These are phyloP conservation scores for Artemisia princeps DNA, from an alignment of 140 eudicot species.

Conservation along the genomic window DNA sequence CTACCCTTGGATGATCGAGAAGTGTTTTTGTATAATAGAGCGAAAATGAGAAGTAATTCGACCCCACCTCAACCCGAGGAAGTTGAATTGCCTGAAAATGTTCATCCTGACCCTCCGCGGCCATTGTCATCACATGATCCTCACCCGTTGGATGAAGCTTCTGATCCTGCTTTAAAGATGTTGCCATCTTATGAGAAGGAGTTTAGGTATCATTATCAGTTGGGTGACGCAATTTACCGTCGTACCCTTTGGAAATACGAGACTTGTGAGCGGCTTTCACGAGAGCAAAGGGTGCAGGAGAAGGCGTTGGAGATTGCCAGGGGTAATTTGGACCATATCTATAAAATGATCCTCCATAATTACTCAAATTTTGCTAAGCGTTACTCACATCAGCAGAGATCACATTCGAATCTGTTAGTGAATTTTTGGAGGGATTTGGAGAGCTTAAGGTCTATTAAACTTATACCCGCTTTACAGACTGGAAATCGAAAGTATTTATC, in stretches of 20 bases:
- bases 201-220: conserved; percentile 74
- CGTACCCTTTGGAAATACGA: conserved; percentile 49
- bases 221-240: conserved; percentile 60
- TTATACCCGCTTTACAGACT: conserved; percentile 62
- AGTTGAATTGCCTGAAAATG: conserved; percentile 39
- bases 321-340: conserved; percentile 77
- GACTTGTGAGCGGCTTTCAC: conserved; percentile 46
- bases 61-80: conserved; percentile 54
- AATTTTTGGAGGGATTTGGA: conserved; percentile 71
- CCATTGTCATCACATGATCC: conserved; percentile 51
- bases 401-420: conserved; percentile 56
- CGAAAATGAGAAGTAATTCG: conserved; percentile 71
- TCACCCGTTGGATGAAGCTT: conserved; percentile 79
- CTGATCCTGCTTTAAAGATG: conserved; percentile 86
- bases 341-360: conserved; percentile 61
- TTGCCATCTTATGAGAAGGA: conserved; percentile 81
- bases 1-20: conserved; percentile 83
- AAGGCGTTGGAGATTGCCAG: conserved; percentile 88
- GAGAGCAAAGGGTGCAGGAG: conserved; percentile 87
- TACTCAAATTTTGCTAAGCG: conserved; percentile 67
- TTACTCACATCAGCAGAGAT: conserved; percentile 61
- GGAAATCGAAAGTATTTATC: conserved; percentile 58
- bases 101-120: conserved; percentile 43
- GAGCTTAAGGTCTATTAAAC: conserved; percentile 52
- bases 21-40: conserved; percentile 70